Evolutionary conservation across 75 land plant species (phyloP).

Genomic region (Pinus taeda): DNA sequence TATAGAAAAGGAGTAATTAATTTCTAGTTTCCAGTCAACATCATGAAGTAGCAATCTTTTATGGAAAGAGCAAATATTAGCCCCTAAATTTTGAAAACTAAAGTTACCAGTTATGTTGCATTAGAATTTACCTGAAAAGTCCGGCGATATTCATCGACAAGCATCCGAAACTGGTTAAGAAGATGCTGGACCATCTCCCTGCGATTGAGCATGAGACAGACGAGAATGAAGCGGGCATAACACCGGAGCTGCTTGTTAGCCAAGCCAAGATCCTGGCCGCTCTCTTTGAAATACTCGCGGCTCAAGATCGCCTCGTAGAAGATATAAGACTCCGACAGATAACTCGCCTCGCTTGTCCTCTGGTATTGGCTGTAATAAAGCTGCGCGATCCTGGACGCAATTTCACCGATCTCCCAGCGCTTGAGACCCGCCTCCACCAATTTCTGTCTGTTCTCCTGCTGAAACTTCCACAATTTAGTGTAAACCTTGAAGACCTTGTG

Average conservation of each 20-base stretch:
- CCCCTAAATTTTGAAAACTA: background rate
- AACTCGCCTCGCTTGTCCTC: slow-evolving; percentile 74
- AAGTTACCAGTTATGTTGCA: background rate
- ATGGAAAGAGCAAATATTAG: too few species aligned
- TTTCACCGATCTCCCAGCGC: slow-evolving; percentile 97
- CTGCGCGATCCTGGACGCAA: slow-evolving; percentile 94
- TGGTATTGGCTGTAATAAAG: slow-evolving; percentile 87
- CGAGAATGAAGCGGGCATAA: slow-evolving; percentile 77
- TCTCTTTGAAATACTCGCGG: slow-evolving; percentile 93
- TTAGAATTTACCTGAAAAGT: slow-evolving; percentile 55
- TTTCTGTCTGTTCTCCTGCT: slow-evolving; percentile 90
- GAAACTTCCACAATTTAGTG: slow-evolving; percentile 92
- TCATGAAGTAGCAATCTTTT: too few species aligned
- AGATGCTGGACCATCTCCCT: slow-evolving; percentile 75
- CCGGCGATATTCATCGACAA: slow-evolving; percentile 73
- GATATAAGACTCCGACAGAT: slow-evolving; percentile 74
- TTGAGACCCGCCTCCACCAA: slow-evolving; percentile 85
- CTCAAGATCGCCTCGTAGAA: slow-evolving; percentile 91
- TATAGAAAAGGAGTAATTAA: too few species aligned
- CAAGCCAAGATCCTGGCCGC: slow-evolving; percentile 53
- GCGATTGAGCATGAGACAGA: slow-evolving; percentile 75
- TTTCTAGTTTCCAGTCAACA: too few species aligned
- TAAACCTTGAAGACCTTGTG: slow-evolving; percentile 93
- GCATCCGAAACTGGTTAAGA: slow-evolving; percentile 51
- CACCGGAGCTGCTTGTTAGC: slow-evolving; percentile 86